Evolutionary conservation across 2,329 filamentous ascomycete genomes (phyloP).

Genomic region (Beauveria brongniartii): DNA sequence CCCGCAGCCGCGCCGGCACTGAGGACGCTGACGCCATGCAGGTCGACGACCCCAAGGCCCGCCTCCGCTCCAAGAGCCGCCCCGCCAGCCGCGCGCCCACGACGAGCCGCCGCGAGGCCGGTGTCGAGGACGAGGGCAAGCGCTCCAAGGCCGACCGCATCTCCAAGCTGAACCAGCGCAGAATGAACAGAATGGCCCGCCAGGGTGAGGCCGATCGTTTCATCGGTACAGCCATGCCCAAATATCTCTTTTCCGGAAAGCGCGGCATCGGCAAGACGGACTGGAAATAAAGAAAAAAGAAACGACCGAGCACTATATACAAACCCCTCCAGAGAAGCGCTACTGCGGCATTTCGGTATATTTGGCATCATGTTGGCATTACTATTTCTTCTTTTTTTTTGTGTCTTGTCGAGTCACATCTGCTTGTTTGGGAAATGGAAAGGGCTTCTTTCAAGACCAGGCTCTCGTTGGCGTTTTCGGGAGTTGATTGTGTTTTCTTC

Average conservation of each 20-base stretch:
- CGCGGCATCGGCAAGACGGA: slow-evolving; percentile 85
- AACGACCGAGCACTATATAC: not conserved
- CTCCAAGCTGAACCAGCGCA: slow-evolving; percentile 87
- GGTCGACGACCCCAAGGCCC: slow-evolving; percentile 44
- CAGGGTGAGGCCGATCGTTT: slow-evolving; percentile 96
- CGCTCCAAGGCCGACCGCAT: slow-evolving; percentile 77
- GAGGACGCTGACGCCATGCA: slow-evolving; percentile 71
- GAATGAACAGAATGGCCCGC: slow-evolving; percentile 96
- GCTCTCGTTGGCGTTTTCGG: slow-evolving; percentile 4
- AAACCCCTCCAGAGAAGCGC: not conserved
- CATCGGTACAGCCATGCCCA: slow-evolving; percentile 68
- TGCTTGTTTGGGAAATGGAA: not conserved
- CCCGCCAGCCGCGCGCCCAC: slow-evolving; percentile 37
- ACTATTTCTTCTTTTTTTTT: not conserved
- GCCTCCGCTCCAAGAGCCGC: slow-evolving; percentile 66
- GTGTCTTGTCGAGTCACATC: not conserved
- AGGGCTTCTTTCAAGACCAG: not conserved
- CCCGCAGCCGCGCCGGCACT: slow-evolving; percentile 53
- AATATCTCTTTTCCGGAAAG: slow-evolving; percentile 90
- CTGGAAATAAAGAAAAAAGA: slow-evolving; percentile 46
- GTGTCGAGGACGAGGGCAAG: slow-evolving; percentile 59
- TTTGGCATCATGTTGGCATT: slow-evolving; percentile 8
- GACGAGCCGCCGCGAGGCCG: slow-evolving; percentile 64
- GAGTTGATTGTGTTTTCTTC: slow-evolving; percentile 13
- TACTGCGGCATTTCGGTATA: not conserved